Conservation (phyloP, 2,329 filamentous ascomycete species). For the Ophiobolus disseminans region DNA sequence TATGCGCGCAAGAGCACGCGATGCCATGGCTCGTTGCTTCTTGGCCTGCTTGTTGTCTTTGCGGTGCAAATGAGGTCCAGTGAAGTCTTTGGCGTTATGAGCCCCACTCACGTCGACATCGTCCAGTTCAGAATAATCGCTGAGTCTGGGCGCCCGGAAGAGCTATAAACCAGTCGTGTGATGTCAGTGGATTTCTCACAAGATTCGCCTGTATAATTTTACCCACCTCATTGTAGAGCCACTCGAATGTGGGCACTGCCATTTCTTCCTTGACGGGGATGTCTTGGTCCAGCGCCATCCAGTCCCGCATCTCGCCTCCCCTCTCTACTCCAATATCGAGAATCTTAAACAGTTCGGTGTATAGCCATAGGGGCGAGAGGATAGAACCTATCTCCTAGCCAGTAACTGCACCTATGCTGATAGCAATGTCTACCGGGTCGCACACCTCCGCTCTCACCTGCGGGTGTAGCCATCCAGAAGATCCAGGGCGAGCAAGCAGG, state of each 20-base stretch:
- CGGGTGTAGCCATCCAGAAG: too few relatives aligned
- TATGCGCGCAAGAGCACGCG: conserved; percentile 1
- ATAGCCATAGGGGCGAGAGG: not conserved
- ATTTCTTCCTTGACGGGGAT: not conserved
- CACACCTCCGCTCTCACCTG: not conserved
- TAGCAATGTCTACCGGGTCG: not conserved
- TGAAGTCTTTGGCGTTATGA: too few relatives aligned
- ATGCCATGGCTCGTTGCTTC: conserved; percentile 1
- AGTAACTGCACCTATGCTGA: not conserved
- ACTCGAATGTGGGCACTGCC: not conserved
- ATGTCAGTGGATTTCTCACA: not conserved
- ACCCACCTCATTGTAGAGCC: not conserved
- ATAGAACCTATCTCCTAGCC: not conserved
- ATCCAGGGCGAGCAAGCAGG: too few relatives aligned
- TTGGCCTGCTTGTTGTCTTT: conserved; percentile 2
- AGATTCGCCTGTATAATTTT: not conserved
- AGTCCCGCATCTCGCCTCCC: not conserved
- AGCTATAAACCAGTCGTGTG: too few relatives aligned
- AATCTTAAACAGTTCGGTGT: not conserved
- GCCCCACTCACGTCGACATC: too few relatives aligned
- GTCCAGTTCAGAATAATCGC: too few relatives aligned
- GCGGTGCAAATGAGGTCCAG: not conserved
- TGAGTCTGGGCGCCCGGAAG: too few relatives aligned
- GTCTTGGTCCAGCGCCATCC: not conserved
- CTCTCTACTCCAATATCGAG: not conserved